Evolutionary conservation across 805 yeast species (phyloP).

Genomic region (Phaffomyces opuntiae): DNA sequence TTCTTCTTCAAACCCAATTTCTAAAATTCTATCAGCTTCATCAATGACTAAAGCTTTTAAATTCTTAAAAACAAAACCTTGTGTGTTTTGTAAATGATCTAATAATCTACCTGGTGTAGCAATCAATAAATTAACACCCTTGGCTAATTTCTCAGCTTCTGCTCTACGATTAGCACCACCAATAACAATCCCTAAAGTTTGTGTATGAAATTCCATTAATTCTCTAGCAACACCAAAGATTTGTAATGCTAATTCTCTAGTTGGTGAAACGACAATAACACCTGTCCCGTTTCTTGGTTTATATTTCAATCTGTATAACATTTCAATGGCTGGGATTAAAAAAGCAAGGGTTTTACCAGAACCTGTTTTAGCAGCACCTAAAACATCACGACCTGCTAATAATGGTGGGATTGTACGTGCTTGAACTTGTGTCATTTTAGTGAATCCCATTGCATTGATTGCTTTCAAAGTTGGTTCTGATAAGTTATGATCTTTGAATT

Average conservation of each 20-base stretch:
- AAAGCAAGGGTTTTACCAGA: slow-evolving; percentile 98
- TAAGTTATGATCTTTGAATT: slow-evolving; percentile 48
- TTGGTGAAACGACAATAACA: slow-evolving; percentile 91
- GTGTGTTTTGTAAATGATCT: slow-evolving; percentile 94
- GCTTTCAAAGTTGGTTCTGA: slow-evolving; percentile 81
- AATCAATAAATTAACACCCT: slow-evolving; percentile 89
- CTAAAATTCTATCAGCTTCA: slow-evolving; percentile 97
- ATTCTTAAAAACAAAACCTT: slow-evolving; percentile 90
- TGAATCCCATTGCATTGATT: slow-evolving; percentile 82
- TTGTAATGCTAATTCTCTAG: slow-evolving; percentile 95
- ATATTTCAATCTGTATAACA: slow-evolving; percentile 82
- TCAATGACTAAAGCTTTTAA: slow-evolving; percentile 91
- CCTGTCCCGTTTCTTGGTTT: slow-evolving; percentile 99
- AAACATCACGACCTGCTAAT: slow-evolving; percentile 92
- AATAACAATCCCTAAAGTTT: slow-evolving; percentile 92
- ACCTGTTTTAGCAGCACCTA: slow-evolving; percentile 99
- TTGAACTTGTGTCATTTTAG: slow-evolving; percentile 89
- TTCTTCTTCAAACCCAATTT: slow-evolving; percentile 98
- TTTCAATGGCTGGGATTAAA: slow-evolving; percentile 90
- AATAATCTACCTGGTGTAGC: slow-evolving; percentile 97
- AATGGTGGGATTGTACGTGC: slow-evolving; percentile 94
- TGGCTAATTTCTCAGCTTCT: slow-evolving; percentile 89
- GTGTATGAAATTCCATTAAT: slow-evolving; percentile 74
- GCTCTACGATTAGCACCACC: slow-evolving; percentile 98
- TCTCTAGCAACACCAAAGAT: slow-evolving; percentile 98